Percentiles rank a stretch among this genome's conserved stretches.
These are phyloP conservation scores for Fusarium sp. DNA, from an alignment of 2,329 filamentous ascomycete species.

Conservation along the genomic window DNA sequence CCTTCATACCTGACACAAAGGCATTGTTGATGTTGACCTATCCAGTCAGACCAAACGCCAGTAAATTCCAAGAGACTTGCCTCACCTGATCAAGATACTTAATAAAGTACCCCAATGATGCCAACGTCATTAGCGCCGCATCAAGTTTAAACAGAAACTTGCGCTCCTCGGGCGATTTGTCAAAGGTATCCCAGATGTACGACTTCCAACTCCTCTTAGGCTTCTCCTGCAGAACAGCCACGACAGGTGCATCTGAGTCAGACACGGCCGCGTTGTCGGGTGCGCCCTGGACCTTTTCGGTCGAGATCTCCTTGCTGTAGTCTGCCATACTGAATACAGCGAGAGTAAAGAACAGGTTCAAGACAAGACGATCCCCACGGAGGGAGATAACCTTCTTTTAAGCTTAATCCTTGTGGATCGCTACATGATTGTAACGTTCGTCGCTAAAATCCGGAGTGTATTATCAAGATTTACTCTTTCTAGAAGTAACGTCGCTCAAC, in stretches of 20 bases:
- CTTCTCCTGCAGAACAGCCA: constrained; percentile 17
- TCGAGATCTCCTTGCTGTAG: not conserved
- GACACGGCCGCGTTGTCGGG: not conserved
- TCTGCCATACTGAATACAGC: too few species aligned
- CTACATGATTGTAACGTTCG: fast-evolving
- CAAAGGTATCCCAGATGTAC: constrained; percentile 65
- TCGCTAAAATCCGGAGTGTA: fast-evolving
- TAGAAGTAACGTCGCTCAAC: not conserved
- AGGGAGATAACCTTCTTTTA: constrained; percentile 20
- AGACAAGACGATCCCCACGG: fast-evolving
- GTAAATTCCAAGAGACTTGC: not conserved
- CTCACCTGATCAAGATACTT: constrained; percentile 56
- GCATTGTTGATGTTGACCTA: constrained; percentile 49
- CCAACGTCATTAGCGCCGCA: constrained; percentile 56
- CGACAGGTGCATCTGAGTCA: constrained; percentile 4
- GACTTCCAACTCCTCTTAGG: constrained; percentile 57
- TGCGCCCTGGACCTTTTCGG: not conserved
- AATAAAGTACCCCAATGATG: constrained; percentile 57
- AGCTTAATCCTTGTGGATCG: not conserved
- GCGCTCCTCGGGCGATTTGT: constrained; percentile 60
- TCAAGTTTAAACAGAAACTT: constrained; percentile 62
- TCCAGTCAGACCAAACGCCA: fast-evolving
- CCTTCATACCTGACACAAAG: constrained; percentile 62
- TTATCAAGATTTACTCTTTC: not conserved
- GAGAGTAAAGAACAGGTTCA: too few species aligned